These are phyloP conservation scores for Kipferlia bialata DNA, from an alignment of 78 protist species.

Conservation along the genomic window DNA sequence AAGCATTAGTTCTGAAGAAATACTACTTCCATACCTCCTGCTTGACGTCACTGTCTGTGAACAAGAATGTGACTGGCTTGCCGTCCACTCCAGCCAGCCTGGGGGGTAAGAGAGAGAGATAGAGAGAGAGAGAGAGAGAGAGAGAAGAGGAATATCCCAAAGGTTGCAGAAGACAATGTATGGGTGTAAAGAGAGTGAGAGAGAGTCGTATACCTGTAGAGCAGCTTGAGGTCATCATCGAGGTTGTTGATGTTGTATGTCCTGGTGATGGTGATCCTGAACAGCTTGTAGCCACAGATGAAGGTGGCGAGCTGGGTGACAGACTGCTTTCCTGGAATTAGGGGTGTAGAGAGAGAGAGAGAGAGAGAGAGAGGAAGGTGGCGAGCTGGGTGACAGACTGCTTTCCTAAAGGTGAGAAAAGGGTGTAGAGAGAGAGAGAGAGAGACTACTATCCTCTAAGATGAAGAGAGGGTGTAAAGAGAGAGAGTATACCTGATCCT, in stretches of 20 bases:
- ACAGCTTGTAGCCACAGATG: conserved; percentile 33
- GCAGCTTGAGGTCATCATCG: conserved; percentile 57
- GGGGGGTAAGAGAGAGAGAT: too few species aligned
- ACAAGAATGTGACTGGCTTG: conserved; percentile 38
- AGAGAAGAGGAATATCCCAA: too few species aligned
- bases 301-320: conserved; percentile 58
- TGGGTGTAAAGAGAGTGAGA: too few species aligned
- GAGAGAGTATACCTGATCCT: too few species aligned
- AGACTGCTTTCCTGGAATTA: conserved; percentile 72
- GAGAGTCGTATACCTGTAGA: conserved; percentile 50
- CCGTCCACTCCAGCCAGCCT: conserved; percentile 51
- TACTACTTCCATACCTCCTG: conserved; percentile 68
- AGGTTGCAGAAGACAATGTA: too few species aligned
- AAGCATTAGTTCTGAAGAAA: too few species aligned
- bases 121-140: too few species aligned
- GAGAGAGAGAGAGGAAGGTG: conserved; percentile 44
- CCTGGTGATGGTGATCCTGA: conserved; percentile 50
- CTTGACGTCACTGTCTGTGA: conserved; percentile 72
- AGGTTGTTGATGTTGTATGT: conserved; percentile 43
- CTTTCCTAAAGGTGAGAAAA: too few species aligned
- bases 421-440: too few species aligned
- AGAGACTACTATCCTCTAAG: too few species aligned
- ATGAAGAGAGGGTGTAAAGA: too few species aligned
- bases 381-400: conserved; percentile 65
- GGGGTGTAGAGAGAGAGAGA: too few species aligned